Evolutionary conservation across 2,329 filamentous ascomycete genomes (phyloP).

Genomic region (Cercospora sp.): DNA sequence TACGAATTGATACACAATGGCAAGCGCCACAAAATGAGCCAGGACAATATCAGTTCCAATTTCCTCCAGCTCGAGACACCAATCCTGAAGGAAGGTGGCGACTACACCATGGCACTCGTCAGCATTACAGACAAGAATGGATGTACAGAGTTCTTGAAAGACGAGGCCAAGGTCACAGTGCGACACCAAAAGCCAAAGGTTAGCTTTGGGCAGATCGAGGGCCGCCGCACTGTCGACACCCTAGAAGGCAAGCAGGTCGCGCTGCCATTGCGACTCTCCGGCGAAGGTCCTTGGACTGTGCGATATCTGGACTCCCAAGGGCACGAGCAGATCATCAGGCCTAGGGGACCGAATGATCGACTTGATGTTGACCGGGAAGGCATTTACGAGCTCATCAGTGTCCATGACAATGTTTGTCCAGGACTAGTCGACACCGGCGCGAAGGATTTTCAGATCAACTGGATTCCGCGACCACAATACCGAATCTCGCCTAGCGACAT

Average conservation of each 20-base stretch:
- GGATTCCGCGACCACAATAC: constrained; percentile 78
- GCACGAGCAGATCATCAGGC: constrained; percentile 43
- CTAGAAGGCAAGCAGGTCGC: constrained; percentile 73
- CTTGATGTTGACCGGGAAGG: constrained; percentile 50
- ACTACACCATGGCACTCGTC: constrained; percentile 83
- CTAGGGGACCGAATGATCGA: constrained; percentile 38
- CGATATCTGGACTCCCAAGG: constrained; percentile 59
- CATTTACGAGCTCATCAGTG: constrained; percentile 74
- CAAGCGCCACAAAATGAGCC: constrained; percentile 70
- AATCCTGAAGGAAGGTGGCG: constrained; percentile 74
- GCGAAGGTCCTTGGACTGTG: constrained; percentile 80
- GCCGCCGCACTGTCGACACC: constrained; percentile 70
- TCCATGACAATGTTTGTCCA: constrained; percentile 77
- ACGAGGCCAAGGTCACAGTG: constrained; percentile 81
- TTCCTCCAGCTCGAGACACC: constrained; percentile 73
- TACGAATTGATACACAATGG: constrained; percentile 92
- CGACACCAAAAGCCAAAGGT: constrained; percentile 84
- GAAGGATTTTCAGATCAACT: constrained; percentile 75
- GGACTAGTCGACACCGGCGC: constrained; percentile 74
- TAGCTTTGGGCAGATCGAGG: constrained; percentile 81
- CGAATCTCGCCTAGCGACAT: constrained; percentile 62
- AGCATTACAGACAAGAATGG: constrained; percentile 82
- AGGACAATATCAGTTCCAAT: constrained; percentile 62
- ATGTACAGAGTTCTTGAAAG: constrained; percentile 82
- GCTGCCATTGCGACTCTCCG: constrained; percentile 80